Conservation (phyloP, 345 rosid species). For the Salix viminalis region DNA sequence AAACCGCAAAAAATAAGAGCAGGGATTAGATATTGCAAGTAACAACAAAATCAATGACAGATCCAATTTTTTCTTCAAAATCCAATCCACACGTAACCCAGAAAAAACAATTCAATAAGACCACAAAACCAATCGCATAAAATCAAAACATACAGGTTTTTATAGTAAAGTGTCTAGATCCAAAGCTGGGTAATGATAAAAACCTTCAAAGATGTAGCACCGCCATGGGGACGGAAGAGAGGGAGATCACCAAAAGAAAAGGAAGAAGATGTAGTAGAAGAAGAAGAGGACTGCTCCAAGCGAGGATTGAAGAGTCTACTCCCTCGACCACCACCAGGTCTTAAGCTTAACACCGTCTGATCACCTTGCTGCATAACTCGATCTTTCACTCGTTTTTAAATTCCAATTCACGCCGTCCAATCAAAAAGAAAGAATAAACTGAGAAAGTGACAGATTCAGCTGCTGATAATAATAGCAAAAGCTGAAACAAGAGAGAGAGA, state of each 20-base stretch:
- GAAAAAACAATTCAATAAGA: background rate
- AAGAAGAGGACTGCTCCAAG: constrained; percentile 39
- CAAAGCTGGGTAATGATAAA: constrained; percentile 14
- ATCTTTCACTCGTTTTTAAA: constrained; percentile 21
- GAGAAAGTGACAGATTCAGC: constrained; percentile 26
- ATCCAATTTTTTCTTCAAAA: constrained; percentile 4
- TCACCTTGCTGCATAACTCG: constrained; percentile 96
- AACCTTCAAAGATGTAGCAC: constrained; percentile 41
- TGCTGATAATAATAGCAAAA: background rate
- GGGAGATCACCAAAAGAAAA: constrained; percentile 70
- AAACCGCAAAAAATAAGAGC: background rate
- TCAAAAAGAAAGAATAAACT: constrained; percentile 8
- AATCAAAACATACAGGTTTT: background rate
- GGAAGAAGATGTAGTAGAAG: constrained; percentile 34
- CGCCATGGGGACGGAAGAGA: constrained; percentile 70
- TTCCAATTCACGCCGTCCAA: constrained; percentile 37
- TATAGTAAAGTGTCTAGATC: constrained; percentile 35
- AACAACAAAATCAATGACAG: background rate
- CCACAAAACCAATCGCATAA: background rate
- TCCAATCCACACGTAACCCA: background rate
- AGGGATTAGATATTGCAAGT: background rate
- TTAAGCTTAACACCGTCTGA: constrained; percentile 91
- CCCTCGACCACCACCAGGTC: constrained; percentile 99
- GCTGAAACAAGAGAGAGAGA: background rate
- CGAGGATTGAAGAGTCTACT: constrained; percentile 64